Conservation (phyloP, 257 asterid species). For the Ballota nigra region DNA sequence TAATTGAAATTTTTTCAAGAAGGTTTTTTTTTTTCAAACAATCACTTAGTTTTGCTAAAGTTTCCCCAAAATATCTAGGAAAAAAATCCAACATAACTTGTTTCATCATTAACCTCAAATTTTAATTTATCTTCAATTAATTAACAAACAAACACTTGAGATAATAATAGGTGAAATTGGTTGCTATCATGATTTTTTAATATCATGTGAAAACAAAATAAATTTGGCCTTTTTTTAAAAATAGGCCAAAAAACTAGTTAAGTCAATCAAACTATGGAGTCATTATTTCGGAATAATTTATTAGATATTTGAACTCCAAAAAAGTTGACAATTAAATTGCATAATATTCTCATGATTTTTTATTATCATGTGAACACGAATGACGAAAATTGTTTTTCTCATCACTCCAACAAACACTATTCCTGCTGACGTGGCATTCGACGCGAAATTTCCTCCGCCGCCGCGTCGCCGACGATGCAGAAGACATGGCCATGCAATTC, state of each 20-base stretch:
- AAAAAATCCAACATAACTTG: too few relatives aligned
- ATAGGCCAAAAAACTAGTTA: neutral
- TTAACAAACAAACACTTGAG: neutral
- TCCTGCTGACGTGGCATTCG: neutral
- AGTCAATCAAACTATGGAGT: neutral
- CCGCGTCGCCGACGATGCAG: constrained; percentile 38
- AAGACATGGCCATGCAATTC: constrained; percentile 62
- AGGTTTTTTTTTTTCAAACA: too few relatives aligned
- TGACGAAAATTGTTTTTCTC: neutral
- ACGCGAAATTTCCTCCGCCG: constrained; percentile 12
- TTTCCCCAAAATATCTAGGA: too few relatives aligned
- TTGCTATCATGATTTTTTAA: neutral
- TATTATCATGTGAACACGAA: neutral
- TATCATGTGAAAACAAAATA: neutral
- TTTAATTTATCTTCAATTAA: neutral
- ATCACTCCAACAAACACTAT: constrained; percentile 1
- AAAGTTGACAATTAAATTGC: neutral
- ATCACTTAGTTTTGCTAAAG: too few relatives aligned
- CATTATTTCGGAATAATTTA: neutral
- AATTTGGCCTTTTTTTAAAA: neutral
- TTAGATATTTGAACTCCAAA: neutral
- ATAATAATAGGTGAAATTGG: neutral
- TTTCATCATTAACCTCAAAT: neutral
- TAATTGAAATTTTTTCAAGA: too few relatives aligned
- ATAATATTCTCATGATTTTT: neutral